Conservation (phyloP, 208 protist species). For the Vickermania spadyakhi region DNA sequence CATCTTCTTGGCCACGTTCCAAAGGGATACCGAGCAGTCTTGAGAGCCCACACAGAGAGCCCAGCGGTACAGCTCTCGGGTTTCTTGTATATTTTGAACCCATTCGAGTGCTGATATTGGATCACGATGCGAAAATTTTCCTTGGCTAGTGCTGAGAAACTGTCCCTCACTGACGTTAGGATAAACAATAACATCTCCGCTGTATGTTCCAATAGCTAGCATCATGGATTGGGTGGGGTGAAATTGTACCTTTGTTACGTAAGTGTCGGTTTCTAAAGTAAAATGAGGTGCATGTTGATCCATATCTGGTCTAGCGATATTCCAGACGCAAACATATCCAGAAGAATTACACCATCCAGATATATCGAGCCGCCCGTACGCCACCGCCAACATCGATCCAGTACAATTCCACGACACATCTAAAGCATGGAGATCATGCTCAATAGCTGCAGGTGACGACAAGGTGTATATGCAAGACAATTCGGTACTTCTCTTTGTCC, state of each 20-base stretch:
- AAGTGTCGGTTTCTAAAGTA: constrained; percentile 66
- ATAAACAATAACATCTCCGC: constrained; percentile 74
- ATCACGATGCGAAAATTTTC: constrained; percentile 44
- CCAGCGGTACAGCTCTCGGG: constrained; percentile 41
- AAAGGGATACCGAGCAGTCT: constrained; percentile 72
- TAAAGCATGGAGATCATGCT: constrained; percentile 61
- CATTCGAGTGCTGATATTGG: constrained; percentile 72
- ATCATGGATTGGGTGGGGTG: constrained; percentile 67
- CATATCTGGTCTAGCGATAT: constrained; percentile 53
- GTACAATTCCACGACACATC: constrained; percentile 74
- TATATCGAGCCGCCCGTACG: constrained; percentile 77
- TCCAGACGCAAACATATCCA: constrained; percentile 82
- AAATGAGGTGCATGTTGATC: constrained; percentile 53
- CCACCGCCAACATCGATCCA: constrained; percentile 77
- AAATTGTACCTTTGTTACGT: constrained; percentile 77
- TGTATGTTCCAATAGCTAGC: constrained; percentile 86
- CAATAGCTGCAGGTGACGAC: constrained; percentile 36
- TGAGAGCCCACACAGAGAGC: constrained; percentile 61
- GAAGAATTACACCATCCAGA: constrained; percentile 81
- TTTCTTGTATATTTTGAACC: constrained; percentile 57
- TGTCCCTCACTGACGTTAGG: constrained; percentile 37
- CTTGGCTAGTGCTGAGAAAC: constrained; percentile 21
- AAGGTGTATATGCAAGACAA: constrained; percentile 57
- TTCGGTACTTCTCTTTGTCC: constrained; percentile 56
- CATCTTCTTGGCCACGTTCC: constrained; percentile 62